Evolutionary conservation across 306 rosid genomes (phyloP).

Genomic region (Prunus persica): Prunus_persica_NCBIv2 NC_034009.1:25429501-25430000

Average conservation of each 20-base stretch:
- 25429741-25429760: not conserved
- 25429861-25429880: conserved; percentile 87
- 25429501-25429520: not conserved
- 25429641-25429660: conserved; percentile 19
- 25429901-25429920: conserved; percentile 98
- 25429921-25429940: conserved; percentile 94
- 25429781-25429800: conserved; percentile 4
- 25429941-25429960: conserved; percentile 98
- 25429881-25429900: conserved; percentile 96
- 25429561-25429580: conserved; percentile 89
- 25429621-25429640: conserved; percentile 63
- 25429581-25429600: conserved; percentile 99
- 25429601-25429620: conserved; percentile 97
- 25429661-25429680: not conserved
- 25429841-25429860: conserved; percentile 94
- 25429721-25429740: not conserved
- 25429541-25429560: conserved; percentile 97
- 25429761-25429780: not conserved
- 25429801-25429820: conserved; percentile 2
- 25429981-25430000: conserved; percentile 66
- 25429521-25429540: conserved; percentile 78
- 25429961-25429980: conserved; percentile 99
- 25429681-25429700: not conserved
- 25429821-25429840: conserved; percentile 68
- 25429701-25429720: not conserved